Conservation (phyloP, 2,329 filamentous ascomycete genomes). For the Trichoderma koningiopsis region DNA sequence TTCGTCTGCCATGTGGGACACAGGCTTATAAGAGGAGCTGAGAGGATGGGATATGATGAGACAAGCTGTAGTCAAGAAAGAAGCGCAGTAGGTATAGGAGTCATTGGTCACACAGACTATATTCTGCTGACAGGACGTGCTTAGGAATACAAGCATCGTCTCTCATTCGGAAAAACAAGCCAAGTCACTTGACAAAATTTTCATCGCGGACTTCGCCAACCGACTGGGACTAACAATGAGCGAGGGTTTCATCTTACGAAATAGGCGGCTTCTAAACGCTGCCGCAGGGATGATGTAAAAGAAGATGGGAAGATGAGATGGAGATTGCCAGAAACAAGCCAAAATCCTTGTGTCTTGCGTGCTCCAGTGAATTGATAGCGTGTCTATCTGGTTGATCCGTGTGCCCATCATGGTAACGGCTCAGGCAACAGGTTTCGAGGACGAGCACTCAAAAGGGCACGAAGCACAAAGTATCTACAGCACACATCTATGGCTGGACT, state of each 20-base stretch:
- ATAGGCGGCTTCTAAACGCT: neutral
- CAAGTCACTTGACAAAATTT: neutral
- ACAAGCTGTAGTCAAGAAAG: neutral
- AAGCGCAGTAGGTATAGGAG: neutral
- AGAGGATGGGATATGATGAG: neutral
- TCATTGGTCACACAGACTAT: slow-evolving; percentile 12
- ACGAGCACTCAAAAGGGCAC: neutral
- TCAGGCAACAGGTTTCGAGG: neutral
- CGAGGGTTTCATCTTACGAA: neutral
- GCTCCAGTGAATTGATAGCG: neutral
- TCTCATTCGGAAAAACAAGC: neutral
- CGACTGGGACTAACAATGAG: neutral
- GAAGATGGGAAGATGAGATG: neutral
- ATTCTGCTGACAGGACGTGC: slow-evolving; percentile 4
- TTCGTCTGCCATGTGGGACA: neutral
- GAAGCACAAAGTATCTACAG: neutral
- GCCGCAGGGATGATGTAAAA: neutral
- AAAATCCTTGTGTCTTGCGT: neutral
- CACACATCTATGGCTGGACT: neutral
- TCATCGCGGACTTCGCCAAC: neutral
- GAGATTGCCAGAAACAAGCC: neutral
- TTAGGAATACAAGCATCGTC: neutral
- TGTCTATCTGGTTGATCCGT: neutral
- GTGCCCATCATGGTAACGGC: neutral
- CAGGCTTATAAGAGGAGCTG: neutral